These are phyloP conservation scores for Ophiocordyceps sinensis DNA, from an alignment of 2,329 filamentous ascomycete genomes.

Conservation along the genomic window DNA sequence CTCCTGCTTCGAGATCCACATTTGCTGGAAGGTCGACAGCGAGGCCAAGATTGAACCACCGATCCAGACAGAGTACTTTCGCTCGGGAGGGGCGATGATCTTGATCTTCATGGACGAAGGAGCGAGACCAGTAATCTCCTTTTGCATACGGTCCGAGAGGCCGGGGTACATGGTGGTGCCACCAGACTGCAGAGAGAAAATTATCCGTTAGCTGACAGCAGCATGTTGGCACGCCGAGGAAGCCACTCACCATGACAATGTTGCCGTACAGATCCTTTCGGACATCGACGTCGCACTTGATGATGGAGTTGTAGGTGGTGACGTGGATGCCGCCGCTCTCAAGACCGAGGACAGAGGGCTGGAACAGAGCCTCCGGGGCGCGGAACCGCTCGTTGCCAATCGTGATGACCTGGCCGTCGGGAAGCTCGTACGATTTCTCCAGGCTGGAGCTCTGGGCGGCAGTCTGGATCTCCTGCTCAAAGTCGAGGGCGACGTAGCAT, in stretches of 20 bases:
- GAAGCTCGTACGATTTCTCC: constrained; percentile 99
- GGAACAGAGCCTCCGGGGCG: constrained; percentile 98
- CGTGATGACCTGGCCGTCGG: constrained; percentile 98
- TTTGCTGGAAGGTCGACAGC: constrained; percentile 99
- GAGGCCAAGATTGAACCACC: constrained; percentile 99
- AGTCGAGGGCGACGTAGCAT: constrained; percentile 99
- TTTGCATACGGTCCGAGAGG: constrained; percentile 99
- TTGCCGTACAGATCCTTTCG: constrained; percentile 99
- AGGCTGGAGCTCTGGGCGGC: constrained; percentile 96
- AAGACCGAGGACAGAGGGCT: constrained; percentile 94
- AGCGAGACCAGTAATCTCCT: constrained; percentile 99
- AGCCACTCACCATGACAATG: constrained; percentile 88
- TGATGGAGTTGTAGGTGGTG: constrained; percentile 99
- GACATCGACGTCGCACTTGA: constrained; percentile 99
- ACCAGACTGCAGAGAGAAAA: constrained; percentile 59
- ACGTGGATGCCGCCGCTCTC: constrained; percentile 98
- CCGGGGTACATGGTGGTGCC: constrained; percentile 99
- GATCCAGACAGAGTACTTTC: constrained; percentile 99
- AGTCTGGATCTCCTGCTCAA: constrained; percentile 99
- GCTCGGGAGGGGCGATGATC: constrained; percentile 99
- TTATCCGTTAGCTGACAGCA: background rate
- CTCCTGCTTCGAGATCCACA: constrained; percentile 99
- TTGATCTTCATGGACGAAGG: constrained; percentile 99
- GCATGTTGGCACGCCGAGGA: background rate
- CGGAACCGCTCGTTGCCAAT: constrained; percentile 99